phyloP scores from a whole-genome alignment of 2,329 filamentous ascomycete species.

The Paracamarosporium sp. region DNA sequence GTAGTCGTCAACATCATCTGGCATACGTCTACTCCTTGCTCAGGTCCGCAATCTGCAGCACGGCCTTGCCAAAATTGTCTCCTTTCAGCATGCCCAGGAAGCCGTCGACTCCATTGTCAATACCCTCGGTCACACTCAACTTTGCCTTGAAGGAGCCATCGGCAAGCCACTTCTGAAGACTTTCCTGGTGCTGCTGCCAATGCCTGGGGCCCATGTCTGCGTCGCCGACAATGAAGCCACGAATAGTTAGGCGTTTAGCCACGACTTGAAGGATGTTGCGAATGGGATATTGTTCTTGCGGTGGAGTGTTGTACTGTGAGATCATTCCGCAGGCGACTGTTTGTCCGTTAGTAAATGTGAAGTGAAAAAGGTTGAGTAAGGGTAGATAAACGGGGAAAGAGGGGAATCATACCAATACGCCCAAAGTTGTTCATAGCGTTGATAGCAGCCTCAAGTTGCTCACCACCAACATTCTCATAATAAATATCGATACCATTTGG shows the following conservation, averaged over 20 bases:
- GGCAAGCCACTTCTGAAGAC: constrained; percentile 75
- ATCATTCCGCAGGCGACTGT: constrained; percentile 68
- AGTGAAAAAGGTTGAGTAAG: background rate
- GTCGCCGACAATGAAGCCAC: constrained; percentile 77
- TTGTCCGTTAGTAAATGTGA: constrained; percentile 1
- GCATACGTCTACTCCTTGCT: constrained; percentile 28
- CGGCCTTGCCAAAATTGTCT: constrained; percentile 86
- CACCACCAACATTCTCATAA: constrained; percentile 81
- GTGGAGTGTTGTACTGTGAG: constrained; percentile 73
- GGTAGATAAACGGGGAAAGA: too few relatives aligned
- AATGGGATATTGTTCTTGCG: constrained; percentile 67
- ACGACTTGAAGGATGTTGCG: constrained; percentile 71
- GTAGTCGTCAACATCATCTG: background rate
- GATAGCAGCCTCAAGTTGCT: constrained; percentile 74
- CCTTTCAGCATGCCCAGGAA: constrained; percentile 78
- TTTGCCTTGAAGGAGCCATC: constrained; percentile 78
- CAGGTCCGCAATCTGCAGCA: constrained; percentile 67
- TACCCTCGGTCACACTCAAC: constrained; percentile 73
- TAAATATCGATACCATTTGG: constrained; percentile 84
- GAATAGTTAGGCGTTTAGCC: constrained; percentile 71
- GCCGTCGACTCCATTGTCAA: constrained; percentile 77
- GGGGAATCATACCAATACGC: constrained; percentile 64
- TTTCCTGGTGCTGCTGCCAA: constrained; percentile 74
- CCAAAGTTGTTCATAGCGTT: constrained; percentile 69
- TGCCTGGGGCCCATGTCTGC: constrained; percentile 72